These are phyloP conservation scores for Patellifolia procumbens DNA, from an alignment of 179 eudicot species.

Conservation along the genomic window DNA sequence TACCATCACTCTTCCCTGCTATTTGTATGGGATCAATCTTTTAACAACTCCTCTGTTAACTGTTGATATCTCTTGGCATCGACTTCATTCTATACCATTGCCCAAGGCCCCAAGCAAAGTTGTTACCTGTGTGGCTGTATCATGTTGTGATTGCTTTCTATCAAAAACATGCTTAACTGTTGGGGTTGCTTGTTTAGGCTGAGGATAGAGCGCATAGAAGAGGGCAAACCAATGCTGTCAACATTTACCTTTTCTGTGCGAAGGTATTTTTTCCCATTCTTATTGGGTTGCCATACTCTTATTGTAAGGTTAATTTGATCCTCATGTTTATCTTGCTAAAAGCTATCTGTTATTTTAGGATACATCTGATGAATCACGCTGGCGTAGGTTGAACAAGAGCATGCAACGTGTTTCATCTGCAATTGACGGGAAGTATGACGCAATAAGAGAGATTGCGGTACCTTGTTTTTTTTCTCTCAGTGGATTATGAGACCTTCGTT, in stretches of 20 bases:
- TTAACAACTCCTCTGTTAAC: neutral
- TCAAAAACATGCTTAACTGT: conserved; percentile 11
- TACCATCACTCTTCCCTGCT: neutral
- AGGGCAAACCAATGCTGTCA: conserved; percentile 91
- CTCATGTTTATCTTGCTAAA: conserved; percentile 15
- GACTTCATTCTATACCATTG: neutral
- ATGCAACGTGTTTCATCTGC: conserved; percentile 80
- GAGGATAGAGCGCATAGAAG: conserved; percentile 97
- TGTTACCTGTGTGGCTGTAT: conserved; percentile 15
- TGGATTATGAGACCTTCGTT: neutral
- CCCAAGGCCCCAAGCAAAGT: neutral
- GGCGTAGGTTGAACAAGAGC: conserved; percentile 77
- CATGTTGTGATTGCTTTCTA: conserved; percentile 20
- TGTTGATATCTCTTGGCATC: neutral
- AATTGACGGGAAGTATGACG: conserved; percentile 81
- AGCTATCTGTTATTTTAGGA: conserved; percentile 51
- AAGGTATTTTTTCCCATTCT: conserved; percentile 50
- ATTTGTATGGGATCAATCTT: neutral
- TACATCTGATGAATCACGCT: conserved; percentile 75
- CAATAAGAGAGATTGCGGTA: conserved; percentile 71
- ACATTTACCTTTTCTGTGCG: conserved; percentile 89
- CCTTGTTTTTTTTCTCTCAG: conserved; percentile 1
- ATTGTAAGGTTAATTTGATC: neutral
- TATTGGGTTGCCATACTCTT: conserved; percentile 8
- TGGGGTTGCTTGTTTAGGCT: conserved; percentile 56